A percentile compares a stretch with the other conserved stretches of the same genome.
phyloP scores from a whole-genome alignment of 2,329 filamentous ascomycete genomes.

The Diaporthe ampelina region DNA sequence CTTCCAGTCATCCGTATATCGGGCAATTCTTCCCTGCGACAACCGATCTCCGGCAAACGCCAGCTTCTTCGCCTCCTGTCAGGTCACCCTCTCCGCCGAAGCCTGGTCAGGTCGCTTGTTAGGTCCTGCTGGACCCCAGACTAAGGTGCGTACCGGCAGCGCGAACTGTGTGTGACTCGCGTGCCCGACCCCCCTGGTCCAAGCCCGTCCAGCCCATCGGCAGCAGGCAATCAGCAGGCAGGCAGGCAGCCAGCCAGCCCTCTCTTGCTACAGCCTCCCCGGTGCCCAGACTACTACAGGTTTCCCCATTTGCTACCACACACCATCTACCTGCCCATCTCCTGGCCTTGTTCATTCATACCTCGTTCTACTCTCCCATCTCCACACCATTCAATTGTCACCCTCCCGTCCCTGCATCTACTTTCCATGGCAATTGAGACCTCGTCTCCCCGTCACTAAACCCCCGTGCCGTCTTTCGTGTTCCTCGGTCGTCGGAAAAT shows the following conservation, averaged over 20 bases:
- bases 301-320: constrained; percentile 29
- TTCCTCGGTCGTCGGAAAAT: constrained; percentile 34
- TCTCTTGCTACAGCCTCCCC: constrained; percentile 20
- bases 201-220: neutral
- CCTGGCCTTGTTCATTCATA: constrained; percentile 8
- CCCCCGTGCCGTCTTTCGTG: neutral
- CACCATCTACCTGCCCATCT: constrained; percentile 16
- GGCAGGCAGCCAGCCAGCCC: constrained; percentile 24
- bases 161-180: constrained; percentile 34
- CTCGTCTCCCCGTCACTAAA: constrained; percentile 7
- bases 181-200: constrained; percentile 22
- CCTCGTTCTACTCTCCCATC: constrained; percentile 28
- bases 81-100: neutral
- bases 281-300: constrained; percentile 26
- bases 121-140: constrained; percentile 30
- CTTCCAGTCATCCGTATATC: constrained; percentile 8
- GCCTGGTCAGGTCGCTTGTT: constrained; percentile 24
- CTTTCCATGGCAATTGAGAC: constrained; percentile 27
- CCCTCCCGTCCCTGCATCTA: neutral
- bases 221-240: constrained; percentile 30
- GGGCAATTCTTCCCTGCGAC: constrained; percentile 28
- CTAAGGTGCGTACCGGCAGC: constrained; percentile 31
- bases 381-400: constrained; percentile 34
- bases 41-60: constrained; percentile 28
- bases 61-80: constrained; percentile 30